Evolutionary conservation across 2,329 filamentous ascomycete species (phyloP).

Genomic region (Daldinia eschscholtzii): DNA sequence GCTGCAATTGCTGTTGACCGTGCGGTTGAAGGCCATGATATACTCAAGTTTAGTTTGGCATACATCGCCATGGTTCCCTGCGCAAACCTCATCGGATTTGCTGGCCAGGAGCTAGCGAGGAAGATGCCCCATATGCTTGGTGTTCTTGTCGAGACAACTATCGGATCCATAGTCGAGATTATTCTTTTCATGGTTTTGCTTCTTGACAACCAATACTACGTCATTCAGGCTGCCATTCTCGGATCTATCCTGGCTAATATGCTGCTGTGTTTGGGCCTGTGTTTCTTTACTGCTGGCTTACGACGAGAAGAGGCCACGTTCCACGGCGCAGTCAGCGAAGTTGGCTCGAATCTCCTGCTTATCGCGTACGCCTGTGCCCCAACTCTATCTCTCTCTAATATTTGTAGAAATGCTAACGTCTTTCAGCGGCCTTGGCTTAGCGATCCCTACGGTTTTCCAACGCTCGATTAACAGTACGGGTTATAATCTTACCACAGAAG

Average conservation of each 20-base stretch:
- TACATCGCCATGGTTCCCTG: slow-evolving; percentile 84
- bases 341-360: slow-evolving; percentile 80
- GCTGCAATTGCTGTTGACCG: slow-evolving; percentile 74
- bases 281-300: slow-evolving; percentile 83
- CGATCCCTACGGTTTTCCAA: slow-evolving; percentile 69
- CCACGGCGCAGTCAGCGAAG: slow-evolving; percentile 81
- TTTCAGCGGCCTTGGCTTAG: slow-evolving; percentile 62
- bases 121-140: slow-evolving; percentile 82
- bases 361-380: slow-evolving; percentile 71
- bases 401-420: slow-evolving; percentile 48
- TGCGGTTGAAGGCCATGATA: slow-evolving; percentile 58
- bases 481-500: slow-evolving; percentile 46
- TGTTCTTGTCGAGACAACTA: slow-evolving; percentile 70
- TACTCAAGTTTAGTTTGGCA: slow-evolving; percentile 76
- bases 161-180: slow-evolving; percentile 84
- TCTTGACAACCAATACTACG: slow-evolving; percentile 66
- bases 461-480: slow-evolving; percentile 56
- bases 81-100: slow-evolving; percentile 81
- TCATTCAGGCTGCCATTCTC: slow-evolving; percentile 85
- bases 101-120: slow-evolving; percentile 76
- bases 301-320: slow-evolving; percentile 77
- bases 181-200: slow-evolving; percentile 85
- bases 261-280: slow-evolving; percentile 81
- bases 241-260: slow-evolving; percentile 87
- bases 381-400: slow-evolving; percentile 26